These are phyloP conservation scores for Boletellus deceptivus DNA, from an alignment of 1,284 basidiomycete species.

Conservation along the genomic window DNA sequence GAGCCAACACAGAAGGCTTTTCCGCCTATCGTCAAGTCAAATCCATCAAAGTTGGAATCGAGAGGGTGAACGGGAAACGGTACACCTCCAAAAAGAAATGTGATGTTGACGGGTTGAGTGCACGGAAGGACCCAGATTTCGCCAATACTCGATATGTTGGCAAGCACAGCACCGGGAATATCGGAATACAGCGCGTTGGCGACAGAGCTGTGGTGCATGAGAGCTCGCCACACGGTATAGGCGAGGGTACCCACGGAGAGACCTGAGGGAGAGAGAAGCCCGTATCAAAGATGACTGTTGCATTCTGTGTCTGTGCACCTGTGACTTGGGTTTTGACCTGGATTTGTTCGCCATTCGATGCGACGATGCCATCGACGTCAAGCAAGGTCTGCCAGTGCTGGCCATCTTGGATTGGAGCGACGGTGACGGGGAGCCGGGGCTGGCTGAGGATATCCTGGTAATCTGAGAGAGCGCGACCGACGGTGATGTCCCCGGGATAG, in stretches of 20 bases:
- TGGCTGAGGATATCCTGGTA: slow-evolving; percentile 41
- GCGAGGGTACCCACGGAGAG: slow-evolving; percentile 40
- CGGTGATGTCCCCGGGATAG: slow-evolving; percentile 47
- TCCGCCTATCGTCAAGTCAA: slow-evolving; percentile 34
- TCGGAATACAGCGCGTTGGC: slow-evolving; percentile 56
- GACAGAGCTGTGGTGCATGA: slow-evolving; percentile 39
- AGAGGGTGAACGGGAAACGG: slow-evolving; percentile 61
- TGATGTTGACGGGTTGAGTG: slow-evolving; percentile 56
- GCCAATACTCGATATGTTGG: slow-evolving; percentile 44
- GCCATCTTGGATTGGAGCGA: slow-evolving; percentile 33
- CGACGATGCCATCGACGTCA: slow-evolving; percentile 50
- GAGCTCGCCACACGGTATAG: background rate
- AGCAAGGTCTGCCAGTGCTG: slow-evolving; percentile 56
- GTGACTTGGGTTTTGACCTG: slow-evolving; percentile 43
- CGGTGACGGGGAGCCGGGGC: slow-evolving; percentile 43
- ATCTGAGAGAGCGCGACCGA: slow-evolving; percentile 45
- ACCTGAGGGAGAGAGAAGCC: slow-evolving; percentile 70
- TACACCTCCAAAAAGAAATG: slow-evolving; percentile 54
- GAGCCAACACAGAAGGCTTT: slow-evolving; percentile 45
- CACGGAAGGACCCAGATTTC: slow-evolving; percentile 60
- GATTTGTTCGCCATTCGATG: slow-evolving; percentile 47
- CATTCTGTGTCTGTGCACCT: slow-evolving; percentile 40
- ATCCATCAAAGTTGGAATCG: slow-evolving; percentile 35
- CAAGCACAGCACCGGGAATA: slow-evolving; percentile 48
- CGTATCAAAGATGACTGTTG: slow-evolving; percentile 62